Evolutionary conservation across 495 filamentous ascomycete genomes (phyloP).

Genomic region (Neurospora sp.): DNA sequence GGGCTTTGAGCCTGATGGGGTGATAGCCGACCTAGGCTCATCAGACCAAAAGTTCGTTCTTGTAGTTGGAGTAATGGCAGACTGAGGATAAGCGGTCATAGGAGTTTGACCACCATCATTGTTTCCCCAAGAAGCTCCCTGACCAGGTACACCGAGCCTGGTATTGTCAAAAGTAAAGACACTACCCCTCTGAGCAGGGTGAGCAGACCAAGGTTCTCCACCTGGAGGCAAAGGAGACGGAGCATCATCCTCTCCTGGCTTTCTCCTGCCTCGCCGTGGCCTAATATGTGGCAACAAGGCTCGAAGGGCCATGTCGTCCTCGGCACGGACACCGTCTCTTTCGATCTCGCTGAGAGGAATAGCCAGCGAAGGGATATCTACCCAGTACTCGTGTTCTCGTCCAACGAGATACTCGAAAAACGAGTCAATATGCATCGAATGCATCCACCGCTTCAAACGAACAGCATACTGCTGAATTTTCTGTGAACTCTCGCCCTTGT

Average conservation of each 20-base stretch:
- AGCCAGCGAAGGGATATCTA: slow-evolving; percentile 62
- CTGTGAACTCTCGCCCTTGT: slow-evolving; percentile 87
- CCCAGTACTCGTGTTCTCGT: slow-evolving; percentile 75
- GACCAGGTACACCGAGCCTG: slow-evolving; percentile 7
- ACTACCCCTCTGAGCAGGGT: slow-evolving; percentile 30
- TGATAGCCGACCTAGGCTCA: slow-evolving; percentile 64
- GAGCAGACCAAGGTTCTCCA: slow-evolving; percentile 39
- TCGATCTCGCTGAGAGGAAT: slow-evolving; percentile 49
- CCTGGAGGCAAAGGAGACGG: slow-evolving; percentile 50
- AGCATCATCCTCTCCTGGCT: slow-evolving; percentile 59
- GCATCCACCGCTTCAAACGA: slow-evolving; percentile 95
- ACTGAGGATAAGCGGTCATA: slow-evolving; percentile 21
- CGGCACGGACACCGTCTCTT: slow-evolving; percentile 77
- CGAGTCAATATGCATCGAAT: slow-evolving; percentile 92
- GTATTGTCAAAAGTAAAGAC: slow-evolving; percentile 26
- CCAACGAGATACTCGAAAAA: slow-evolving; percentile 88
- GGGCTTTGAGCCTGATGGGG: slow-evolving; percentile 45
- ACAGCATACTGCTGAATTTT: slow-evolving; percentile 98
- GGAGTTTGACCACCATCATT: slow-evolving; percentile 44
- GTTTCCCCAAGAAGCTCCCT: slow-evolving; percentile 18
- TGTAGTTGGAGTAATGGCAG: slow-evolving; percentile 17
- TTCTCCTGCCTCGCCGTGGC: slow-evolving; percentile 79
- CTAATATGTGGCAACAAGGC: slow-evolving; percentile 84
- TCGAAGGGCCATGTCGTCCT: slow-evolving; percentile 87
- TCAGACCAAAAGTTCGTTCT: slow-evolving; percentile 20